Percentiles rank a stretch among this genome's conserved stretches.
Conservation (phyloP, 1,284 basidiomycete genomes). For the Mycena sp. region DNA sequence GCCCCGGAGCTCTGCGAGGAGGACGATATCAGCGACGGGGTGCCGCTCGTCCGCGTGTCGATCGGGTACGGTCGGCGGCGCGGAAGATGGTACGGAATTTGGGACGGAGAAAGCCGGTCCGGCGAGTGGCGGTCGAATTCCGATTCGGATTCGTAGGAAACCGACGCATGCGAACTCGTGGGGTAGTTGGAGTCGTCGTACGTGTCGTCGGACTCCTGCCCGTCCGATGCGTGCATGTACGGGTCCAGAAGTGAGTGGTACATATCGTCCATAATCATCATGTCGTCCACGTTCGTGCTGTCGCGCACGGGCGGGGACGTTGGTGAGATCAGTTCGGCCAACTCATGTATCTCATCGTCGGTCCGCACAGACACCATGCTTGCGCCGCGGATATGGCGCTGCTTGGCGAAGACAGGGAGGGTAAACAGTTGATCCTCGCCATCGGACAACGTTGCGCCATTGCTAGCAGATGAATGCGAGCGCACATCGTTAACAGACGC, state of each 20-base stretch:
- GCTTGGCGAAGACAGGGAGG: slow-evolving; percentile 14
- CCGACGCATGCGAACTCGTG: background rate
- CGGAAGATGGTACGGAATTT: slow-evolving; percentile 27
- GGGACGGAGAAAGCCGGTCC: slow-evolving; percentile 6
- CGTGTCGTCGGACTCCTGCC: slow-evolving; percentile 6
- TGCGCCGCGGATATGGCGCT: slow-evolving; percentile 4
- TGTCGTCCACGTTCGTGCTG: slow-evolving; percentile 5
- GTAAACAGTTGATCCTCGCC: slow-evolving; percentile 26
- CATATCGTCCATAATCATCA: slow-evolving; percentile 24
- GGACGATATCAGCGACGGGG: slow-evolving; percentile 26
- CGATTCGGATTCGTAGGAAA: background rate
- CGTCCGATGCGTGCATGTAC: background rate
- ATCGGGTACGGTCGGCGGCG: slow-evolving; percentile 5
- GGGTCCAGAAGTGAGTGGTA: slow-evolving; percentile 6
- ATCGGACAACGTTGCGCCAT: background rate
- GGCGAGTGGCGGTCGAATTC: slow-evolving; percentile 15
- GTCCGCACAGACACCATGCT: slow-evolving; percentile 28
- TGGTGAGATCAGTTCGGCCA: slow-evolving; percentile 20
- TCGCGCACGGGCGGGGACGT: background rate
- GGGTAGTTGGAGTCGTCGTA: slow-evolving; percentile 1
- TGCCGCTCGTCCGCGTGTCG: slow-evolving; percentile 5
- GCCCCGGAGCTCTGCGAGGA: slow-evolving; percentile 15
- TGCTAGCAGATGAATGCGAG: background rate
- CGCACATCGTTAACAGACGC: no score
- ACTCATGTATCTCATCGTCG: slow-evolving; percentile 28